Conservation (phyloP, 73 alveolate genomes). For the Tetrahymena borealis region DNA sequence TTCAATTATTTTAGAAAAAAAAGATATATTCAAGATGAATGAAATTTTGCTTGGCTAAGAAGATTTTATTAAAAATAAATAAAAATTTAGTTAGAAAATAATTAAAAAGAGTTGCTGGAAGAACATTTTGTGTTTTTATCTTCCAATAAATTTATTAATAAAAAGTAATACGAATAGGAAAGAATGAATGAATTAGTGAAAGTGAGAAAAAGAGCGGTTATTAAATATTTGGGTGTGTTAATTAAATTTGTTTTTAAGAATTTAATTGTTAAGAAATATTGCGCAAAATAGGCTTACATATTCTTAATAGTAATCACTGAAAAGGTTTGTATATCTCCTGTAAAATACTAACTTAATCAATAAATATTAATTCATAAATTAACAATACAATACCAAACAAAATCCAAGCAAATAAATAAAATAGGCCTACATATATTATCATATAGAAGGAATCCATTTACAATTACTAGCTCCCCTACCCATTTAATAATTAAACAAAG, state of each 20-base stretch:
- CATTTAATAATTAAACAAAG: no score
- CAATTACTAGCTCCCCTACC: no score
- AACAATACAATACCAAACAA: not conserved
- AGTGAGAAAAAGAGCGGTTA: not conserved
- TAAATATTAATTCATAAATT: not conserved
- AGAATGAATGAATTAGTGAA: not conserved
- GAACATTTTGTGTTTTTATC: not conserved
- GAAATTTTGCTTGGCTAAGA: not conserved
- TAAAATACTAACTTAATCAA: not conserved
- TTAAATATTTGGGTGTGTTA: slow-evolving; percentile 1
- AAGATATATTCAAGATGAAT: not conserved
- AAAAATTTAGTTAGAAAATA: not conserved
- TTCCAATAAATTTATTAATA: not conserved
- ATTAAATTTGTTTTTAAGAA: not conserved
- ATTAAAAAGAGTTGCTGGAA: not conserved
- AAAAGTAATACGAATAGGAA: not conserved
- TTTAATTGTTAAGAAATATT: not conserved
- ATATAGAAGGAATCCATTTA: no score
- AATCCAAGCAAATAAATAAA: not conserved
- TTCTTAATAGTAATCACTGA: no score
- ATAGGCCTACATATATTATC: not conserved
- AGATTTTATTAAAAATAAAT: not conserved
- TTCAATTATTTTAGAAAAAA: not conserved
- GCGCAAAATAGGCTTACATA: not conserved
- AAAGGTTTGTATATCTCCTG: no score